Conservation (phyloP, 352 stramenopile species). For the Globisporangium solare region DNA sequence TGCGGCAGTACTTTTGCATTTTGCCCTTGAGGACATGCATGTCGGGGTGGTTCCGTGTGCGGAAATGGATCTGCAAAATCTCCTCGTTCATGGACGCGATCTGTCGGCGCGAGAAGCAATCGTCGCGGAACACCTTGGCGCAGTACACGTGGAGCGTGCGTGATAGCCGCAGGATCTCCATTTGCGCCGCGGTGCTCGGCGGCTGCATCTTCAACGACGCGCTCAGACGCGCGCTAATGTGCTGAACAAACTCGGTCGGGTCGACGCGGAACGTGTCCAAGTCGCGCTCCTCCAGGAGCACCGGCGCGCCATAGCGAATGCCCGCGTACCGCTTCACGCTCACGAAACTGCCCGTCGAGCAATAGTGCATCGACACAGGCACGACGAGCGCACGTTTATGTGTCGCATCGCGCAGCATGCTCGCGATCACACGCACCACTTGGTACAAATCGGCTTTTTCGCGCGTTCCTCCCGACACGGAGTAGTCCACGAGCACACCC, state of each 20-base stretch:
- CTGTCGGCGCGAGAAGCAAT: constrained; percentile 67
- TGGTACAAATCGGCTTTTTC: constrained; percentile 48
- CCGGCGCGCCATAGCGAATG: constrained; percentile 57
- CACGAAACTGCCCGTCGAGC: constrained; percentile 38
- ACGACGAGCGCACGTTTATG: constrained; percentile 50
- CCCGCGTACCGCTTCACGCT: constrained; percentile 44
- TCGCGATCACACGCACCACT: constrained; percentile 47
- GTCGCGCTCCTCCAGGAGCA: constrained; percentile 56
- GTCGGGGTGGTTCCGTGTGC: constrained; percentile 60
- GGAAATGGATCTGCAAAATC: constrained; percentile 74
- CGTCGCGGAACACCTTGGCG: constrained; percentile 55
- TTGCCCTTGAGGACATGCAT: constrained; percentile 66
- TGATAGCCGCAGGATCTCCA: constrained; percentile 63
- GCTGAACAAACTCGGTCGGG: constrained; percentile 44
- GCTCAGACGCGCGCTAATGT: constrained; percentile 47
- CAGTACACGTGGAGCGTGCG: constrained; percentile 69
- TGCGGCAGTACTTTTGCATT: constrained; percentile 55
- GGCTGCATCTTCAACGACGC: constrained; percentile 58
- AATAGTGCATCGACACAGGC: constrained; percentile 63
- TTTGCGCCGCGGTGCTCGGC: constrained; percentile 48
- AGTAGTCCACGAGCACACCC: constrained; percentile 52
- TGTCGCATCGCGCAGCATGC: constrained; percentile 30
- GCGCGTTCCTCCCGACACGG: background rate
- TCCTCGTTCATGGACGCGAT: constrained; percentile 80
- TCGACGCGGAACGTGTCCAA: constrained; percentile 36